Percentiles rank a stretch among this genome's conserved stretches.
phyloP scores from a whole-genome alignment of 371 early-diverging fungal genomes.

The Mortierella sp. region DNA sequence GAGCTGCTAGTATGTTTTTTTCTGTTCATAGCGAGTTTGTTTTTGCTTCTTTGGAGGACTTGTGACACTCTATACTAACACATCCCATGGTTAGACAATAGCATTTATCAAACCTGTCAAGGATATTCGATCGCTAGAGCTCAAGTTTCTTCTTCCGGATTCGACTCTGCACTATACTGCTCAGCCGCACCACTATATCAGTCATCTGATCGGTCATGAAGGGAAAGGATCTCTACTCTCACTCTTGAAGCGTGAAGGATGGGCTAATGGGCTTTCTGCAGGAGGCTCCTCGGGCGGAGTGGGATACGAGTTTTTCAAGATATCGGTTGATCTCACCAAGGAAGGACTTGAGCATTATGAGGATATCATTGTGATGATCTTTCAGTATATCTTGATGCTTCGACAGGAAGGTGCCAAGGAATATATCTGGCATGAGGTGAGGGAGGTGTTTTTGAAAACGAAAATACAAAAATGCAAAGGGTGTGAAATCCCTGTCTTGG shows the following conservation, averaged over 20 bases:
- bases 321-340: conserved; percentile 82
- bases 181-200: conserved; percentile 73
- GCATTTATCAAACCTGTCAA: conserved; percentile 80
- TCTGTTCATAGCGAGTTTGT: not conserved
- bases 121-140: conserved; percentile 74
- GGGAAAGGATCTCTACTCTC: conserved; percentile 89
- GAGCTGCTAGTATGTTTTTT: conserved; percentile 67
- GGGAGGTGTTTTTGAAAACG: too few species aligned
- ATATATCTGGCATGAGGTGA: conserved; percentile 79
- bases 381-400: conserved; percentile 89
- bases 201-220: conserved; percentile 83
- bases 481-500: too few species aligned
- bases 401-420: conserved; percentile 73
- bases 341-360: conserved; percentile 76
- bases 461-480: conserved; percentile 1
- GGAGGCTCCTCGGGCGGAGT: conserved; percentile 67
- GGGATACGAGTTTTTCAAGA: conserved; percentile 80
- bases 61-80: too few species aligned
- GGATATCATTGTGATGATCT: conserved; percentile 81
- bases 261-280: conserved; percentile 82
- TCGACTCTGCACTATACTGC: conserved; percentile 56
- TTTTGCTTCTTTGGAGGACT: not conserved
- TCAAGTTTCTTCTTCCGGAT: conserved; percentile 88
- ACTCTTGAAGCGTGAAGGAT: conserved; percentile 80
- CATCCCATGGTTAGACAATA: conserved; percentile 1